Conservation (phyloP, 2,329 filamentous ascomycete genomes). For the Fusarium anguioides region DNA sequence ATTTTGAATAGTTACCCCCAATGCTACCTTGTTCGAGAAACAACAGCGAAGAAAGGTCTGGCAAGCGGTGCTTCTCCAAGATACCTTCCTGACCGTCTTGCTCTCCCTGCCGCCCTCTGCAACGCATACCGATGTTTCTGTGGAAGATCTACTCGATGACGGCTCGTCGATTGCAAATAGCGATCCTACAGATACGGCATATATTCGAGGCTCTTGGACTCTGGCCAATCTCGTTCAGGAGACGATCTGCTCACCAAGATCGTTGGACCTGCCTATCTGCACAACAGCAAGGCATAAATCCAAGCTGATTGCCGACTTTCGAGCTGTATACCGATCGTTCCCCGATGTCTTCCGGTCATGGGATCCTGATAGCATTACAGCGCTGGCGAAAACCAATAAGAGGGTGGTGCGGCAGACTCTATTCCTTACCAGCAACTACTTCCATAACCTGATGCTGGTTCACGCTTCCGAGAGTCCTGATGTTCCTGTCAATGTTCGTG, state of each 20-base stretch:
- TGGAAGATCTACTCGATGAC: slow-evolving; percentile 78
- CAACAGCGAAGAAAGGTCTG: slow-evolving; percentile 83
- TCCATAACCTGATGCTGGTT: slow-evolving; percentile 83
- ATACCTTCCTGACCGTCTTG: slow-evolving; percentile 83
- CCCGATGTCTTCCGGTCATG: slow-evolving; percentile 77
- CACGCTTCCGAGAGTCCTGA: slow-evolving; percentile 76
- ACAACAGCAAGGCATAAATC: slow-evolving; percentile 75
- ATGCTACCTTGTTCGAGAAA: slow-evolving; percentile 76
- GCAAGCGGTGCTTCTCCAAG: slow-evolving; percentile 84
- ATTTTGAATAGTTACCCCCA: slow-evolving; percentile 64
- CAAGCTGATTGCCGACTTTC: slow-evolving; percentile 76
- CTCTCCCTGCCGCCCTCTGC: slow-evolving; percentile 81
- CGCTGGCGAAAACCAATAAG: slow-evolving; percentile 68
- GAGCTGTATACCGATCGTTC: slow-evolving; percentile 77
- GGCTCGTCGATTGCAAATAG: slow-evolving; percentile 66
- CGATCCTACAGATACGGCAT: slow-evolving; percentile 74
- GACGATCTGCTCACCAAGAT: slow-evolving; percentile 78
- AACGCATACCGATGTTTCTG: slow-evolving; percentile 81
- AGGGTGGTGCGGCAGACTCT: slow-evolving; percentile 78
- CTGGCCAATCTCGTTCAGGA: slow-evolving; percentile 82
- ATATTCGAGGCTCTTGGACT: slow-evolving; percentile 81
- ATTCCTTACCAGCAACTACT: slow-evolving; percentile 84
- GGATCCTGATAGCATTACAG: slow-evolving; percentile 68
- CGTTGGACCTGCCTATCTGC: slow-evolving; percentile 78
- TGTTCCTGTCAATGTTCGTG: slow-evolving; percentile 73